phyloP scores from a whole-genome alignment of 352 stramenopile species.

The Pythium folliculosum region DNA sequence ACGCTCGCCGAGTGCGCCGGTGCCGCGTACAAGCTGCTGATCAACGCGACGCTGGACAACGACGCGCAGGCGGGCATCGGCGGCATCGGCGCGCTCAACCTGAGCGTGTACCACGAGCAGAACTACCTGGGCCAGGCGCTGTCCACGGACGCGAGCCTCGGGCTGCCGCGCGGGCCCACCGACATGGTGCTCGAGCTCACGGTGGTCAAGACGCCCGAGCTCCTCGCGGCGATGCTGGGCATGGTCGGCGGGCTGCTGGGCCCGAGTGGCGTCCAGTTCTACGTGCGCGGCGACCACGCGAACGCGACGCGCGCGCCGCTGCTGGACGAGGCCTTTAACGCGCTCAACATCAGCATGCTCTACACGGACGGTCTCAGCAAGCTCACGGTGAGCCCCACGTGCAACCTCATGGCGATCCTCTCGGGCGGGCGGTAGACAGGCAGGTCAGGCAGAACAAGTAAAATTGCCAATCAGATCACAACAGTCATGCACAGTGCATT shows the following conservation, averaged over 20 bases:
- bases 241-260: conserved; percentile 48
- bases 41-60: conserved; percentile 66
- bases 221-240: conserved; percentile 27
- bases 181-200: conserved; percentile 54
- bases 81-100: conserved; percentile 62
- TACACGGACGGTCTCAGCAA: conserved; percentile 57
- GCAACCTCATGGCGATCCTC: conserved; percentile 23
- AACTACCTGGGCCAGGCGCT: conserved; percentile 66
- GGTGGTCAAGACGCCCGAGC: conserved; percentile 35
- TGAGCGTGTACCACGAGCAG: conserved; percentile 68
- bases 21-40: conserved; percentile 48
- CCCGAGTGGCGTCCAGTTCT: conserved; percentile 45
- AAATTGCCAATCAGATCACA: background rate
- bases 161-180: conserved; percentile 37
- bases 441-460: background rate
- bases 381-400: conserved; percentile 28
- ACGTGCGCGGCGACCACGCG: conserved; percentile 52
- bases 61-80: conserved; percentile 46
- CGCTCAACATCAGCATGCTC: conserved; percentile 61
- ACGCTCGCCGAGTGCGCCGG: conserved; percentile 43
- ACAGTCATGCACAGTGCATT: too few relatives aligned
- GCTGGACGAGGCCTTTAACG: conserved; percentile 42
- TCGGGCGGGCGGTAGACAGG: conserved; percentile 11
- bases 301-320: conserved; percentile 44
- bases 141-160: conserved; percentile 35